Base-by-base conservation (phyloP, 2,329 filamentous ascomycete species). In the Zymoseptoria crescenta region DNA sequence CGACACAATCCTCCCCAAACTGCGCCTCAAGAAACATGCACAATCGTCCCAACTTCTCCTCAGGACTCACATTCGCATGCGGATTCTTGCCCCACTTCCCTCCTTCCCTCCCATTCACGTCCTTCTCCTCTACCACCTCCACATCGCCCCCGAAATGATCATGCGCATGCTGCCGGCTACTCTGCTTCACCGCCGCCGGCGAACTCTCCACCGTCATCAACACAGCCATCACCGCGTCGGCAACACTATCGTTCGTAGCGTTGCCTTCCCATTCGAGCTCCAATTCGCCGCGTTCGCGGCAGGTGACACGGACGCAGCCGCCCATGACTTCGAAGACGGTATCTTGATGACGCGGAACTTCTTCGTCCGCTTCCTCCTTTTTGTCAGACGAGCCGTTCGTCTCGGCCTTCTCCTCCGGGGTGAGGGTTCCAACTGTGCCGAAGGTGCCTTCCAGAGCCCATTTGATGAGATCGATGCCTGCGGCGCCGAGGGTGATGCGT, bases 211-310 rank as follows among this genome's bases (percentile, higher is more conserved):
- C 89, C 0, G 89, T 92, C 67, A 96, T 85, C 9, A 99, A 81
- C 2, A 96, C 91, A 0, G 91, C 91, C 81, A 97, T 90, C 57
- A 97, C 88, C 16, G 94, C 91, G 74, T 99, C 94, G n/a, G 94
- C 94, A 69, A 99, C 95, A 61, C 91, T 90, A 70, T 99, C 94
- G 73, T 97, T 99, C 70, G 96, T 87, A 78, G 96, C 89, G 72
- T 97, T 99, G 59, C 92, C 94, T 73, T 97, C 93, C 94, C 94
- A 99, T 75, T 96, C 91, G 2, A 97, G 80, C 72, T 95, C 91
- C 5, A 96, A 83, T 70, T 94, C 87, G 58, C 92, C 89, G 65
- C 85, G 83, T 2, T 60, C 54, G 45, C 66, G 66, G 59, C 70
- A 66, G 63, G 83, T 83, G 74, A 94, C 91, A 20, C 87, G 83